Conservation (phyloP, 176 grass and related monocot species). For the Pontederia crassipes region DNA sequence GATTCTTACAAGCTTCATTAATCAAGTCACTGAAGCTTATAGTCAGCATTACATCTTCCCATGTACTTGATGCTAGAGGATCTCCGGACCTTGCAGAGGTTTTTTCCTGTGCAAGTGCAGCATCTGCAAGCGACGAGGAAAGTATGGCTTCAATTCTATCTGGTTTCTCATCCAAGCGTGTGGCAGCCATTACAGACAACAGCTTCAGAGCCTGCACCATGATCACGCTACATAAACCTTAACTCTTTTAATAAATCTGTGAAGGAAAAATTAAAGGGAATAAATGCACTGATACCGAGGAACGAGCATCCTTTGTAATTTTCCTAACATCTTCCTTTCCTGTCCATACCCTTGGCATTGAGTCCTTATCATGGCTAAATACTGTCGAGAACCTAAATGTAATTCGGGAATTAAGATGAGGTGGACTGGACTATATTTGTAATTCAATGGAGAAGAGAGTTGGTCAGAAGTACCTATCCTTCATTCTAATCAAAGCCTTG, state of each 20-base stretch:
- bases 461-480: slow-evolving; percentile 56
- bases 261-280: background rate
- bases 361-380: slow-evolving; percentile 61
- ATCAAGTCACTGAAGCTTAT: background rate
- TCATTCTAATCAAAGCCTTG: slow-evolving; percentile 73
- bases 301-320: slow-evolving; percentile 75
- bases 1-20: background rate
- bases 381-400: slow-evolving; percentile 67
- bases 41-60: slow-evolving; percentile 12
- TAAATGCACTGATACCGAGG: slow-evolving; percentile 33
- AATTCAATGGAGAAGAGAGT: slow-evolving; percentile 7
- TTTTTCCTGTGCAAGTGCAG: slow-evolving; percentile 32
- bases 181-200: slow-evolving; percentile 52
- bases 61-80: slow-evolving; percentile 25
- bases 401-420: slow-evolving; percentile 7
- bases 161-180: slow-evolving; percentile 57
- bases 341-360: slow-evolving; percentile 72
- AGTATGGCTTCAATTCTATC: slow-evolving; percentile 62
- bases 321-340: slow-evolving; percentile 60
- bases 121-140: slow-evolving; percentile 45
- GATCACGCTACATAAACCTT: background rate
- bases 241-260: background rate
- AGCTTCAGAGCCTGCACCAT: slow-evolving; percentile 71
- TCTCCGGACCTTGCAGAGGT: slow-evolving; percentile 34
- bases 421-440: background rate